Evolutionary conservation across 73 alveolate genomes (phyloP), one percentile per base, ranked within the genome.

Genomic region (Blepharisma stoltei): DNA sequence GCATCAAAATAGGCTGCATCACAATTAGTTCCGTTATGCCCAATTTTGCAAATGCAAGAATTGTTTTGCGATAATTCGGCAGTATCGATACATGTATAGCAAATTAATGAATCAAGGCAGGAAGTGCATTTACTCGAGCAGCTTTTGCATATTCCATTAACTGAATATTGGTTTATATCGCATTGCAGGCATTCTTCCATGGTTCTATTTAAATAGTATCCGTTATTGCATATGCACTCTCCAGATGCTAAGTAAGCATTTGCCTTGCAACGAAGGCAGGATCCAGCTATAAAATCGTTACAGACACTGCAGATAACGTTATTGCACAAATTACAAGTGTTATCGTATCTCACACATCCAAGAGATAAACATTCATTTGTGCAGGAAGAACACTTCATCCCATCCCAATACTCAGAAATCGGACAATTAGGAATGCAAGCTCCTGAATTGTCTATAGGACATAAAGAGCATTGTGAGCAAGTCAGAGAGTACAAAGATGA

Each of bases 371-470:
- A 60, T 8, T 1, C 14, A 14, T n/a, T 5, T 1, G 0, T 60
- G 46, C 73, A 60, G 14, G 73, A 5, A 18, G 46, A 1, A 60
- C 73, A 60, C 2, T 4, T 0, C 45, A 14, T 60, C 18, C 49
- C 23, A 25, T 60, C 73, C 14, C 23, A 60, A 60, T 18, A 60
- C 14, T 60, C 73, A 60, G 37, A 8, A 18, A 60, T n/a, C 1
- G 46, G 47, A 60, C 73, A 60, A 11, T 60, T 38, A n/a, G 73
- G 73, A 4, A 60, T 14, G 46, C 73, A 60, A 1, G 2, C 73
- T 25, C 73, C 73, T 32, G 0, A 0, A 32, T 32, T 14, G 6
- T 60, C 11, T 1, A 60, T 8, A 1, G n/a, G 18, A 38, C 46
- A 60, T 1, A 1, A n/a, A 60, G 46, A 18, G 45, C 4, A 25